These are phyloP conservation scores for Monosporascus sp. DNA, from an alignment of 2,329 filamentous ascomycete genomes.

Conservation along the genomic window DNA sequence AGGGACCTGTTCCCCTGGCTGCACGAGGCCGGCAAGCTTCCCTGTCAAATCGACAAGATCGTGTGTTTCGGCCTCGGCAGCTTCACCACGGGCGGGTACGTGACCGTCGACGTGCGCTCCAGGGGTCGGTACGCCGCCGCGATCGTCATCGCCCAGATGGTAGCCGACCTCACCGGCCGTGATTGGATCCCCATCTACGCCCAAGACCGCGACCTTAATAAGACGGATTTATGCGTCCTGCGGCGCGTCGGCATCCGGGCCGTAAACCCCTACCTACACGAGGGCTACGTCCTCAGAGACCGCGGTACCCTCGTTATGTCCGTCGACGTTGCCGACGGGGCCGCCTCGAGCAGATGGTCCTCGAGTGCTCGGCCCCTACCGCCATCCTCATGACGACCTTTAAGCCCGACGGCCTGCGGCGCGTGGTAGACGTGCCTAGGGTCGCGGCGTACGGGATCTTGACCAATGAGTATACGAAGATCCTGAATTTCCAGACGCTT, in stretches of 20 bases:
- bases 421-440: too few relatives aligned
- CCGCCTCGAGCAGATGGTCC: neutral
- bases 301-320: neutral
- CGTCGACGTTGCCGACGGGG: neutral
- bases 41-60: neutral
- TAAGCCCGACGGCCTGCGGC: too few relatives aligned
- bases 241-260: neutral
- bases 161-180: neutral
- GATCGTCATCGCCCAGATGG: neutral
- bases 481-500: too few relatives aligned
- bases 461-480: too few relatives aligned
- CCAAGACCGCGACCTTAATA: neutral
- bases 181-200: neutral
- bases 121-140: neutral
- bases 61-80: neutral
- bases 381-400: neutral
- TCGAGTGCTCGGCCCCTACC: neutral
- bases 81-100: neutral
- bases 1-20: neutral
- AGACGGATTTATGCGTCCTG: neutral
- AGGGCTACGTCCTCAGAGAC: neutral
- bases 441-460: too few relatives aligned
- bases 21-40: neutral
- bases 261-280: neutral
- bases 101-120: neutral